phyloP scores from a whole-genome alignment of 495 filamentous ascomycete genomes.

The Lasiosphaeria hispida region DNA sequence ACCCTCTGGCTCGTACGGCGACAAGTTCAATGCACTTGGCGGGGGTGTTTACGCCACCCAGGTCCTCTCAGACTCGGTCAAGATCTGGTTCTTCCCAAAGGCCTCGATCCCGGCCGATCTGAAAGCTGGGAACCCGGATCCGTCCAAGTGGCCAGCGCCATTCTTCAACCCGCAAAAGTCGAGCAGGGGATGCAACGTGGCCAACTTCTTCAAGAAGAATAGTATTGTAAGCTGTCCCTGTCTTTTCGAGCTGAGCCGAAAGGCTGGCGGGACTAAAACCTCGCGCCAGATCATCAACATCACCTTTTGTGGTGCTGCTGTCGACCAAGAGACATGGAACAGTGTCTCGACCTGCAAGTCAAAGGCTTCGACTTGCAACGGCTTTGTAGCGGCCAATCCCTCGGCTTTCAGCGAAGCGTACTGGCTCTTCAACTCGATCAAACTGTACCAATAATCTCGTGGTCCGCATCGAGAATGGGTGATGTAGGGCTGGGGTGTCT shows the following conservation, averaged over 20 bases:
- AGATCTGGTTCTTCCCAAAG: slow-evolving; percentile 72
- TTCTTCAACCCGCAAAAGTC: slow-evolving; percentile 57
- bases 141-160: slow-evolving; percentile 61
- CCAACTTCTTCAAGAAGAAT: slow-evolving; percentile 62
- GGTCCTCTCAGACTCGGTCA: slow-evolving; percentile 61
- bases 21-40: slow-evolving; percentile 63
- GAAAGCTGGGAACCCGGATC: slow-evolving; percentile 57
- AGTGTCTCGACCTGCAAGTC: slow-evolving; percentile 73
- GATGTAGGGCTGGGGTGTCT: too few species aligned
- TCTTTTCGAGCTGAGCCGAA: background rate
- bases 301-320: slow-evolving; percentile 78
- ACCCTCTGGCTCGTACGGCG: slow-evolving; percentile 53
- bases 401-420: slow-evolving; percentile 56
- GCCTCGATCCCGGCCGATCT: slow-evolving; percentile 58
- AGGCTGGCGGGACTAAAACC: background rate
- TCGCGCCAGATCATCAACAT: slow-evolving; percentile 59
- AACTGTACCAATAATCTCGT: slow-evolving; percentile 48
- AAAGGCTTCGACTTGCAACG: slow-evolving; percentile 54
- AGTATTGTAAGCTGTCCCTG: slow-evolving; percentile 51
- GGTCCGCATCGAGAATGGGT: too few species aligned
- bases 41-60: slow-evolving; percentile 75
- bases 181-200: slow-evolving; percentile 57
- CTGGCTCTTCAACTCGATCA: slow-evolving; percentile 67
- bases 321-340: slow-evolving; percentile 20
- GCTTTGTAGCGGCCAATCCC: slow-evolving; percentile 61